Evolutionary conservation across 139 green algal species (phyloP), one percentile per base, ranked within the genome.

Genomic region (Chlorella vulgaris): DNA sequence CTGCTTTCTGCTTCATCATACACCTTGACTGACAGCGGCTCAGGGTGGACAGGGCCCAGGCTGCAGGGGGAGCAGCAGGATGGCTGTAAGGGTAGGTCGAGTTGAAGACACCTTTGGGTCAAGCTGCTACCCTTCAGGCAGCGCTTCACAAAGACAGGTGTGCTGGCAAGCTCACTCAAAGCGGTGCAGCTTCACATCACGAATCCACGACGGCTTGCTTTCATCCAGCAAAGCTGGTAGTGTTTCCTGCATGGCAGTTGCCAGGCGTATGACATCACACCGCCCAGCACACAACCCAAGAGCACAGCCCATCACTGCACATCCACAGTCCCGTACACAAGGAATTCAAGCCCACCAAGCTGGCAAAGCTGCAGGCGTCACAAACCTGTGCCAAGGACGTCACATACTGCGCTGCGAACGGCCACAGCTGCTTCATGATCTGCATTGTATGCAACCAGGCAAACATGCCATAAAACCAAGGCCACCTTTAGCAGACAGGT

Each of bases 171-270:
- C 29, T 51, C 51, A 67, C 73, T 35, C 68, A 53, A 79, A 67
- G 53, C 68, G 73, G 26, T 33, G 31, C 24, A 79, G 53, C 53
- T 79, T 79, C 33, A 79, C 68, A 10, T 19, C 31, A 35, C 73
- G 73, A 35, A 79, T 69, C 73, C 73, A 79, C 5, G 73, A 8
- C 21, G 73, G 73, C 73, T 79, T 79, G 73, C 68, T 79, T 0
- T 31, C 73, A 22, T 51, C 24, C 73, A 79, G 73, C 53, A 79
- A 36, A 7, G 26, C 29, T 3, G 51, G 51, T 35, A 79, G 51
- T 3, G 24, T 63, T n/a, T 79, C 51, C 36, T 69, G 47, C 19
- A 71, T 50, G 55, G 18, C 15, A 8, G 18, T 31, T 31, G 18
- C 55, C 55, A 31, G 15, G 55, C 55, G n/a, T 28, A 5, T 55